These are phyloP conservation scores for Malassezia restricta DNA, from an alignment of 1,284 basidiomycete genomes.

Conservation along the genomic window DNA sequence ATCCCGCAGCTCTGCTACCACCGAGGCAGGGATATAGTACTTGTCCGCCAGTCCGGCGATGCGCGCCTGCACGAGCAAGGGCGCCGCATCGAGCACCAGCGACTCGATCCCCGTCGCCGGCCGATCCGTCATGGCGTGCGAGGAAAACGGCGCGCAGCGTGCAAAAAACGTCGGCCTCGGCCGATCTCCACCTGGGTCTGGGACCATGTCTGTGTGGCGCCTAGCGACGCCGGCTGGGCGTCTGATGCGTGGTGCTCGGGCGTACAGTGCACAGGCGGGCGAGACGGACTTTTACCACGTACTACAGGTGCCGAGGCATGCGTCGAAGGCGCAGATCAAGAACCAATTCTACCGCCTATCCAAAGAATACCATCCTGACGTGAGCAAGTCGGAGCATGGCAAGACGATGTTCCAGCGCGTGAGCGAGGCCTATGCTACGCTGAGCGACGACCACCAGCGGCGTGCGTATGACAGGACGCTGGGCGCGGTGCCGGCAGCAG, in stretches of 20 bases:
- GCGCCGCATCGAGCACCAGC: constrained; percentile 41
- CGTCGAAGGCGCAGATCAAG: constrained; percentile 41
- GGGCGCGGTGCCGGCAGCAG: background rate
- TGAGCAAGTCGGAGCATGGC: constrained; percentile 34
- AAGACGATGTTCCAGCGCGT: constrained; percentile 41
- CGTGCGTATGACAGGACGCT: constrained; percentile 8
- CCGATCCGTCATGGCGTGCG: background rate
- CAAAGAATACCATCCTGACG: constrained; percentile 41
- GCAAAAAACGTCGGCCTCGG: constrained; percentile 9
- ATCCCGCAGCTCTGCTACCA: constrained; percentile 42
- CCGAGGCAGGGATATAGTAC: constrained; percentile 36
- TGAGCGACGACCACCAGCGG: constrained; percentile 20
- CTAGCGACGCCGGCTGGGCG: too few species aligned
- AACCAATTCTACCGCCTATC: constrained; percentile 44
- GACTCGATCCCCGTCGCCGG: constrained; percentile 23
- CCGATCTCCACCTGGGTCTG: background rate
- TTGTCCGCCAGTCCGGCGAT: constrained; percentile 33
- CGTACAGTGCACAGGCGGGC: too few species aligned
- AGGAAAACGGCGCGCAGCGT: background rate
- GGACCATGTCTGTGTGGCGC: too few species aligned
- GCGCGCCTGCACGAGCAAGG: constrained; percentile 35
- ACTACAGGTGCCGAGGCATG: constrained; percentile 20
- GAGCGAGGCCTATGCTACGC: constrained; percentile 36
- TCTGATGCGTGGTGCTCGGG: too few species aligned
- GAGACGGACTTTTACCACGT: constrained; percentile 24